phyloP scores from a whole-genome alignment of 345 rosid species.

The Litchi chinensis region DNA sequence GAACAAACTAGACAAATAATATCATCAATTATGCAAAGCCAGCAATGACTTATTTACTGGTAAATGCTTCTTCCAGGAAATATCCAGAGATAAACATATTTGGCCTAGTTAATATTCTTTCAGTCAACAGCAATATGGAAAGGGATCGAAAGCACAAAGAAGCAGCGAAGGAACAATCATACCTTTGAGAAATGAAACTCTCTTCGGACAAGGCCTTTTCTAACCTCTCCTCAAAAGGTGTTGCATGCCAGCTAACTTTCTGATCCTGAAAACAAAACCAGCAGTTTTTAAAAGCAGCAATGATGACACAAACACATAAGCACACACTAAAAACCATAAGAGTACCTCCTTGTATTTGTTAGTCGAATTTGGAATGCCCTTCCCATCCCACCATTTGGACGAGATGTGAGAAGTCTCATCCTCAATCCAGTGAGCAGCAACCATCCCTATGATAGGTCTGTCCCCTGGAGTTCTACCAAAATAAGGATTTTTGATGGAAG shows the following conservation, averaged over 20 bases:
- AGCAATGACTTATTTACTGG: background rate
- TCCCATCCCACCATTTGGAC: constrained; percentile 96
- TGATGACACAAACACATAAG: background rate
- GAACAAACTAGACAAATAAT: background rate
- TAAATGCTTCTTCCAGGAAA: background rate
- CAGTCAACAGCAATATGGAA: background rate
- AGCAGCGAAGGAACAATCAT: constrained; percentile 7
- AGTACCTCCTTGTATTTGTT: constrained; percentile 93
- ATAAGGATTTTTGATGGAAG: constrained; percentile 26
- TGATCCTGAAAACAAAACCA: constrained; percentile 67
- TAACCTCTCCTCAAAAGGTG: constrained; percentile 94
- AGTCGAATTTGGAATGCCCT: constrained; percentile 95
- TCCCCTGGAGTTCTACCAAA: constrained; percentile 58
- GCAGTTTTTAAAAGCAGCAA: background rate
- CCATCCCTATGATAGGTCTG: constrained; percentile 90
- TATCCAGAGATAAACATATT: background rate
- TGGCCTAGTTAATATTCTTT: background rate
- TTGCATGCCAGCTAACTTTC: constrained; percentile 97
- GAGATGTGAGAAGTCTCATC: constrained; percentile 49
- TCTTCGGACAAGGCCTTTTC: constrained; percentile 93
- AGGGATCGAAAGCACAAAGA: background rate
- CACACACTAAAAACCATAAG: background rate
- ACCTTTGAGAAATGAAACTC: constrained; percentile 55
- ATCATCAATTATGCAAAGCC: background rate
- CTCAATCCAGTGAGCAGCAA: constrained; percentile 89